phyloP scores from a whole-genome alignment of 768 basidiomycete species.

The Strobilomyces dryophilus region DNA sequence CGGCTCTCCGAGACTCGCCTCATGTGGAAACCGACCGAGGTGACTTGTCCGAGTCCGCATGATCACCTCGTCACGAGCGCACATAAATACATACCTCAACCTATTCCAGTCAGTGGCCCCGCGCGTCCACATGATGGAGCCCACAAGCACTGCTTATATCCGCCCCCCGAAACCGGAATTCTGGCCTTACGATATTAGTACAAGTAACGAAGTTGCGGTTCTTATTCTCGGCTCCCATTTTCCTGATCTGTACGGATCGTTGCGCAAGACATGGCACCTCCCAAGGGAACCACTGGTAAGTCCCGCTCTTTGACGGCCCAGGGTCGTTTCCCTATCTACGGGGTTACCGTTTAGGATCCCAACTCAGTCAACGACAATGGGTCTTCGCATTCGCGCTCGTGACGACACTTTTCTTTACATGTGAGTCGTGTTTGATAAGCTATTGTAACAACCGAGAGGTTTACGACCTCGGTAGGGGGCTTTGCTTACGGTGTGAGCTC shows the following conservation, averaged over 20 bases:
- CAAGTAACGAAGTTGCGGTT: conserved; percentile 4
- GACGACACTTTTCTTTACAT: conserved; percentile 74
- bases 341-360: conserved; percentile 24
- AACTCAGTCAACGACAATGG: conserved; percentile 45
- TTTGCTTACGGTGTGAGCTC: conserved; percentile 59
- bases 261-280: conserved; percentile 32
- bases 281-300: conserved; percentile 41
- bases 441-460: background rate
- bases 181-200: conserved; percentile 4
- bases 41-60: conserved; percentile 6
- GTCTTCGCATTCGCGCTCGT: conserved; percentile 62
- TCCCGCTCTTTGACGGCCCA: background rate
- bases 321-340: background rate
- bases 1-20: background rate
- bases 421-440: conserved; percentile 31
- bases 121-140: background rate
- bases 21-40: background rate
- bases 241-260: background rate
- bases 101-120: conserved; percentile 1
- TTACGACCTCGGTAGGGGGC: conserved; percentile 42
- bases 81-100: background rate
- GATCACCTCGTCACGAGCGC: conserved; percentile 1
- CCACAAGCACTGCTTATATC: background rate
- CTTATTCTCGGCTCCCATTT: conserved; percentile 3
- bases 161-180: conserved; percentile 5